A percentile compares a stretch with the other conserved stretches of the same genome.
These are phyloP conservation scores for Lactarius indigo DNA, from an alignment of 768 basidiomycete genomes.

Conservation along the genomic window DNA sequence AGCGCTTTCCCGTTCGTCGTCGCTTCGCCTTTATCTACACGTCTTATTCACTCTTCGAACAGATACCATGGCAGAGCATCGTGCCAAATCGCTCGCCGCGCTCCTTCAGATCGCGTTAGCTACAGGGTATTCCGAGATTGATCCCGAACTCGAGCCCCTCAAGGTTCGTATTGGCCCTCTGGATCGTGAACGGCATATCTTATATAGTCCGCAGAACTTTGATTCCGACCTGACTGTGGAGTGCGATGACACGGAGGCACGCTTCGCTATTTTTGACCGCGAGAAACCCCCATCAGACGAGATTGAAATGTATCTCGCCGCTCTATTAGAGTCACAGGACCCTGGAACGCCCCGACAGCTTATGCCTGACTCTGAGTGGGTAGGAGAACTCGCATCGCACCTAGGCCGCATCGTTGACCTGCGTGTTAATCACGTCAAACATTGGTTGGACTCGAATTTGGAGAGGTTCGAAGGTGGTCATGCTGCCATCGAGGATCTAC, in stretches of 20 bases:
- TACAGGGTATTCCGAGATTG: constrained; percentile 44
- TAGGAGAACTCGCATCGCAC: constrained; percentile 35
- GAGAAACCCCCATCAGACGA: constrained; percentile 20
- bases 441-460: constrained; percentile 53
- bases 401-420: constrained; percentile 39
- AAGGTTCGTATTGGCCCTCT: constrained; percentile 38
- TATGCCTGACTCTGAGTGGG: constrained; percentile 42
- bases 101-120: constrained; percentile 46
- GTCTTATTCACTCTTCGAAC: background rate
- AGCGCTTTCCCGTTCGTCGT: constrained; percentile 54
- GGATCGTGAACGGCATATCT: background rate
- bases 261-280: constrained; percentile 34
- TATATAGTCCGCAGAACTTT: constrained; percentile 39
- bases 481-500: constrained; percentile 45
- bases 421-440: constrained; percentile 46
- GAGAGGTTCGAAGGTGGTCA: constrained; percentile 42
- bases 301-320: constrained; percentile 30
- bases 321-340: constrained; percentile 32
- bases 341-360: constrained; percentile 34
- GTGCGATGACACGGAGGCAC: constrained; percentile 35
- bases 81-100: constrained; percentile 35
- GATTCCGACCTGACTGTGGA: constrained; percentile 46
- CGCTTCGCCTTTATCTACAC: background rate
- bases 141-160: constrained; percentile 45
- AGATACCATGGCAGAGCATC: constrained; percentile 51